phyloP scores from a whole-genome alignment of 306 rosid genomes.

The Nissolia schottii region DNA sequence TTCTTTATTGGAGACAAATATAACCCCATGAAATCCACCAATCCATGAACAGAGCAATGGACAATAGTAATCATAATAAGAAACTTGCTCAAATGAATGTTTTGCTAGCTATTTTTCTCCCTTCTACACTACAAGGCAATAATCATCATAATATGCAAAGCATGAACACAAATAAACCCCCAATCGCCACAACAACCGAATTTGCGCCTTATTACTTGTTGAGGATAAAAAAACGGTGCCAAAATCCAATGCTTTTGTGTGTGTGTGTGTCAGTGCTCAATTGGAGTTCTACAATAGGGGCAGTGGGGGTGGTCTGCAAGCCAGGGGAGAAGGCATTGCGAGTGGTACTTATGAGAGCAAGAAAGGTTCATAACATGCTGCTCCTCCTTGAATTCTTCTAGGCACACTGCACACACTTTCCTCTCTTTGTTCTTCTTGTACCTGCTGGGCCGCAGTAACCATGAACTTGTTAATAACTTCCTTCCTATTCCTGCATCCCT shows the following conservation, averaged over 20 bases:
- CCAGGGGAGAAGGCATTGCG: conserved; percentile 41
- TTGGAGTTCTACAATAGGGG: conserved; percentile 33
- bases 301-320: conserved; percentile 36
- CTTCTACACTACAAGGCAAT: background rate
- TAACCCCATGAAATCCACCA: background rate
- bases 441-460: conserved; percentile 21
- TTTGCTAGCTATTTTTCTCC: background rate
- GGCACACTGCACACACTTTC: conserved; percentile 33
- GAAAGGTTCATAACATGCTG: conserved; percentile 32
- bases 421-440: conserved; percentile 28
- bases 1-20: no score
- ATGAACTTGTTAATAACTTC: conserved; percentile 17
- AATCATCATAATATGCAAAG: no score
- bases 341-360: conserved; percentile 42
- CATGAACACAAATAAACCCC: no score
- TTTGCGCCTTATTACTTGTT: no score
- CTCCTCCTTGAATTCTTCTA: conserved; percentile 21
- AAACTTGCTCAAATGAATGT: background rate
- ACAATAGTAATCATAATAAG: background rate
- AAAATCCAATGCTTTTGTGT: background rate
- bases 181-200: background rate
- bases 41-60: background rate
- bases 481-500: conserved; percentile 23
- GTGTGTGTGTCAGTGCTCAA: background rate
- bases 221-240: no score